Evolutionary conservation across 345 rosid species (phyloP), one percentile per base, ranked within the genome.

Genomic region (Corchorus olitorius): DNA sequence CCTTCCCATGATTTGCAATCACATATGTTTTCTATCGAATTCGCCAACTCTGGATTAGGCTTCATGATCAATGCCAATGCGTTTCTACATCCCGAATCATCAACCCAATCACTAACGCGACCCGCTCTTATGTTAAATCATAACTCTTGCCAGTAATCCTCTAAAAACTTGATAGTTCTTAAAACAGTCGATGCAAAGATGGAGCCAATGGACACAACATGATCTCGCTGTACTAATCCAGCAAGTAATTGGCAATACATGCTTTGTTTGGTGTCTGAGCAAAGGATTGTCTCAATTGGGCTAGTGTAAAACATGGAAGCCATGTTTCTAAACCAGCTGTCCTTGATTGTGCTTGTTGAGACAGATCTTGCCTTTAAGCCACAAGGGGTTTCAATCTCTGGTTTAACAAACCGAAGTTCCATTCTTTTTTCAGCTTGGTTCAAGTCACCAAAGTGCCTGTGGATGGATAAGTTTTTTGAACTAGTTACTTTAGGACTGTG

Each of bases 221-320:
- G 79, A 0, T 79, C 80, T 35, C 90, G 83, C 68, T 84, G 89
- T 35, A 80, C 80, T 52, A 92, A 77, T 1, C 89, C 94, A 66
- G 91, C 80, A 0, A 92, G 88, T 65, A 90, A 77, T 63, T 92
- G 97, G 61, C 88, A 87, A 77, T 83, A 90, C 91, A 89, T 83
- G 76, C 85, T 89, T 63, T 92, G 97, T 59, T 84, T 87, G 86
- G 72, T 77, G 76, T 90, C 91, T 15, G 76, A 72, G 80, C 92
- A 92, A 34, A 85, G 65, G 76, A 85, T 86, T 14, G 88, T 76
- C 82, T 89, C 90, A 58, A 87, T 85, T 1, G 92, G 94, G 63
- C 92, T 86, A 35, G 88, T 86, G 58, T 73, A 80, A 37, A 81
- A 58, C 70, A 81, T 87, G 27, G 90, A 82, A 61, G 88, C 67